Evolutionary conservation across 176 grass and related monocot genomes (phyloP).

Genomic region (Otatea glauca): DNA sequence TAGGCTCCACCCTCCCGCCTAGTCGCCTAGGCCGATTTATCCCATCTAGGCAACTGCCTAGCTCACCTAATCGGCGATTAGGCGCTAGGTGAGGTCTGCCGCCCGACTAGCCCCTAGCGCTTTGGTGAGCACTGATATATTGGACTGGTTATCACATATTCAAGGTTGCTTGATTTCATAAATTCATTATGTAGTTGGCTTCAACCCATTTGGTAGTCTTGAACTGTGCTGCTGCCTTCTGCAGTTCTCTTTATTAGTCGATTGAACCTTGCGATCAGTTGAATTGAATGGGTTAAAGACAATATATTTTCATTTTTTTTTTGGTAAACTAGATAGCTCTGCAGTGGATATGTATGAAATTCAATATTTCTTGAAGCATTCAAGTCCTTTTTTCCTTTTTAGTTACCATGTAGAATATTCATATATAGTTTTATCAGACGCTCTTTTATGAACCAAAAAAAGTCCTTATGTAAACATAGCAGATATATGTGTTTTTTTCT

Average conservation of each 20-base stretch:
- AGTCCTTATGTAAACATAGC: background rate
- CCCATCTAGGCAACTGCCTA: too few species aligned
- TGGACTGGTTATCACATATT: too few species aligned
- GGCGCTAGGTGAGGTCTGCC: too few species aligned
- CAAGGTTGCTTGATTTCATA: too few species aligned
- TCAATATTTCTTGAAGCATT: background rate
- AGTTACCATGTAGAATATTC: background rate
- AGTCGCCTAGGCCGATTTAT: too few species aligned
- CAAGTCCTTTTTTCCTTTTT: background rate
- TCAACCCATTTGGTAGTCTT: background rate
- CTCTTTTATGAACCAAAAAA: background rate
- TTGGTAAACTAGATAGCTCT: background rate
- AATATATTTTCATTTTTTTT: background rate
- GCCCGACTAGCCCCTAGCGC: too few species aligned
- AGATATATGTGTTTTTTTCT: background rate
- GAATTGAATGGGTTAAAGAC: background rate
- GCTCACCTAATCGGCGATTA: too few species aligned
- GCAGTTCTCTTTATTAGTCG: background rate
- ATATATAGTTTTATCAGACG: background rate
- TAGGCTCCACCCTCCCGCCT: too few species aligned
- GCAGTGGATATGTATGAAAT: background rate
- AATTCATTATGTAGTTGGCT: too few species aligned
- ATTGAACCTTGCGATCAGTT: background rate
- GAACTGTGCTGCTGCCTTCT: background rate
- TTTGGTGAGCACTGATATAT: too few species aligned